phyloP scores from a whole-genome alignment of 352 stramenopile genomes.

The Phytopythium cucurbitacearum region DNA sequence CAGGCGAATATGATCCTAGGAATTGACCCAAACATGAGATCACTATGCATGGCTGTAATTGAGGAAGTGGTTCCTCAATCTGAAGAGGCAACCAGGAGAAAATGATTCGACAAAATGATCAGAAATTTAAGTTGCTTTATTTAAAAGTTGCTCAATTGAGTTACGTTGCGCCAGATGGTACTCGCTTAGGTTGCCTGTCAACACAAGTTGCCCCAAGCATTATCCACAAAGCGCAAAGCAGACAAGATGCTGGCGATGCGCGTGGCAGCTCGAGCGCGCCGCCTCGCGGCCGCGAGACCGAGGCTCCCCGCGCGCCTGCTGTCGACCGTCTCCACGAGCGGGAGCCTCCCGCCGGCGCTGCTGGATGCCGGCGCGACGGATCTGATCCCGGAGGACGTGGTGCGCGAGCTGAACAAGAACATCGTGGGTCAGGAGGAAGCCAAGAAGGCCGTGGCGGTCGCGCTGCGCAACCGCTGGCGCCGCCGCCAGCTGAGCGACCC shows the following conservation, averaged over 20 bases:
- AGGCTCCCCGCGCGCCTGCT: not conserved
- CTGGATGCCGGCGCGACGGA: slow-evolving; percentile 16
- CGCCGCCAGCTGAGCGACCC: slow-evolving; percentile 91
- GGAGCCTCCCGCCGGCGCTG: not conserved
- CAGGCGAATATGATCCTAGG: too few relatives aligned
- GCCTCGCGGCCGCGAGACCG: not conserved
- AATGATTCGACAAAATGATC: too few relatives aligned
- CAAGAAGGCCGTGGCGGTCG: slow-evolving; percentile 97
- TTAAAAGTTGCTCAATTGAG: not conserved
- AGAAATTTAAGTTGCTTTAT: too few relatives aligned
- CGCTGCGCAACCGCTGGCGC: slow-evolving; percentile 97
- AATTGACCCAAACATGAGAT: too few relatives aligned
- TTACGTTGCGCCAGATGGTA: not conserved
- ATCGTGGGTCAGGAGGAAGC: slow-evolving; percentile 96
- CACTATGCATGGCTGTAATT: too few relatives aligned
- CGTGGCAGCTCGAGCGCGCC: not conserved
- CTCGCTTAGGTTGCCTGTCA: too few relatives aligned
- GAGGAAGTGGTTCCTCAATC: too few relatives aligned
- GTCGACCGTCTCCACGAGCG: not conserved
- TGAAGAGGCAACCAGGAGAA: too few relatives aligned
- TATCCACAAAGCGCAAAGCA: too few relatives aligned
- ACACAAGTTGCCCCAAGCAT: too few relatives aligned
- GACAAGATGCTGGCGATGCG: too few relatives aligned
- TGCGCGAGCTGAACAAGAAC: slow-evolving; percentile 93
- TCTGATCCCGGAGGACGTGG: slow-evolving; percentile 90